Percentiles rank a stretch among this genome's conserved stretches.
phyloP scores from a whole-genome alignment of 164 flowering plant species.

The Litsea cubeba region DNA sequence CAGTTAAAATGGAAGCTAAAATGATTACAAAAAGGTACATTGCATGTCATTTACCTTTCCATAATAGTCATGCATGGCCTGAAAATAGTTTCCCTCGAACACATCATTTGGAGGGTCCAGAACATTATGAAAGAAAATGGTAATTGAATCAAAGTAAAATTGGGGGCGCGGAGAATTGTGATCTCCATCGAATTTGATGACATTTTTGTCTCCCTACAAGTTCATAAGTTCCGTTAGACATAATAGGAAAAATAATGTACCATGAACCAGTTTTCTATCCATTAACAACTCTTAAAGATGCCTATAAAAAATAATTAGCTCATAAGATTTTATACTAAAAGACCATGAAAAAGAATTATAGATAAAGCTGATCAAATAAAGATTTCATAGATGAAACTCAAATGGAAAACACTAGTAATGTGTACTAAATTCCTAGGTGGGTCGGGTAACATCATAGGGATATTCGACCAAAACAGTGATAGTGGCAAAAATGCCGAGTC shows the following conservation, averaged over 20 bases:
- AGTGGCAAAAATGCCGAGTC: no score
- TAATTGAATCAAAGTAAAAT: conserved; percentile 88
- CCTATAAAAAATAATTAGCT: not conserved
- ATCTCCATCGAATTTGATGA: conserved; percentile 95
- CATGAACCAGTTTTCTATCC: not conserved
- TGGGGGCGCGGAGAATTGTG: conserved; percentile 97
- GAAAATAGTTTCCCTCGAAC: conserved; percentile 38
- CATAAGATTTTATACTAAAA: no score
- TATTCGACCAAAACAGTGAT: no score
- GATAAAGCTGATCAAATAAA: not conserved
- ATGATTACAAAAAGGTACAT: not conserved
- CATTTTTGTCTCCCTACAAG: conserved; percentile 95
- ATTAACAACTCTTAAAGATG: not conserved
- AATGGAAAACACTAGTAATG: not conserved
- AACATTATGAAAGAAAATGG: conserved; percentile 87
- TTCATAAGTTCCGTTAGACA: not conserved
- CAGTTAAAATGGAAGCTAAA: conserved; percentile 7
- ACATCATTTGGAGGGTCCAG: conserved; percentile 85
- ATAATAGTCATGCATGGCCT: conserved; percentile 41
- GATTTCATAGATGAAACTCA: not conserved
- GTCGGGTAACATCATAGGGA: not conserved
- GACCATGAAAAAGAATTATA: no score
- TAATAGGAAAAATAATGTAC: not conserved
- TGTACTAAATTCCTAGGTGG: not conserved
- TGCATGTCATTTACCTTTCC: conserved; percentile 48